Evolutionary conservation across 805 yeast species (phyloP), one percentile per base, ranked within the genome.

Genomic region (Ogataea methylovora): DNA sequence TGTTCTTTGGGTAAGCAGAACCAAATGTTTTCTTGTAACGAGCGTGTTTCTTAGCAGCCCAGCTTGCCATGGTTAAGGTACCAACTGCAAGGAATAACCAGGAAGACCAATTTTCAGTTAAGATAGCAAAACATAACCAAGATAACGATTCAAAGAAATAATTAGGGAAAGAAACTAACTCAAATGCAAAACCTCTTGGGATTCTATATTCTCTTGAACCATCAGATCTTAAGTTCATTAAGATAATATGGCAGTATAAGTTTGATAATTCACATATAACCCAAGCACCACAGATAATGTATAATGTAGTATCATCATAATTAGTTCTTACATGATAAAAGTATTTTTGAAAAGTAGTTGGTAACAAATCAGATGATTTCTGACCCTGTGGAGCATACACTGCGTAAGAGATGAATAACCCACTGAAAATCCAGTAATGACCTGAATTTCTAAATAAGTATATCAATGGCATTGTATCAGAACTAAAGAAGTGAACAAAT

Each of bases 361-460:
- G 37, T 31, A 23, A 30, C 15, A 35, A 40, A n/a, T 20, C 20
- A 14, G 23, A 29, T 15, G 19, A 18, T 10, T 9, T 9, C 13
- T 24, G 8, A 24, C 39, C 34, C 29, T 52, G 57, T 13, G 60
- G 60, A 14, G 60, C 52, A 41, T 54, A 60, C 5, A 56, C 34
- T 16, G 51, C 37, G 24, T 34, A 42, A 1, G 56, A 58, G 56
- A 68, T 56, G 10, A 73, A 53, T 15, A 60, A 19, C 8, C 97
- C 97, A 35, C 87, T 81, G 44, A 90, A 64, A n/a, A 84, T 56
- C 97, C 97, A 90, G 62, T 92, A 92, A 58, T 92, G 97, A 44
- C 73, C 66, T 26, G 87, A 79, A 64, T 92, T 92, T 62, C 88
- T 86, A 70, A 90, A 84, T 39, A 92, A 61, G 59, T 86, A 84